Percentiles rank a stretch among this genome's conserved stretches.
These are phyloP conservation scores for Paraglomus occultum DNA, from an alignment of 192 early-diverging fungal species.

Conservation along the genomic window DNA sequence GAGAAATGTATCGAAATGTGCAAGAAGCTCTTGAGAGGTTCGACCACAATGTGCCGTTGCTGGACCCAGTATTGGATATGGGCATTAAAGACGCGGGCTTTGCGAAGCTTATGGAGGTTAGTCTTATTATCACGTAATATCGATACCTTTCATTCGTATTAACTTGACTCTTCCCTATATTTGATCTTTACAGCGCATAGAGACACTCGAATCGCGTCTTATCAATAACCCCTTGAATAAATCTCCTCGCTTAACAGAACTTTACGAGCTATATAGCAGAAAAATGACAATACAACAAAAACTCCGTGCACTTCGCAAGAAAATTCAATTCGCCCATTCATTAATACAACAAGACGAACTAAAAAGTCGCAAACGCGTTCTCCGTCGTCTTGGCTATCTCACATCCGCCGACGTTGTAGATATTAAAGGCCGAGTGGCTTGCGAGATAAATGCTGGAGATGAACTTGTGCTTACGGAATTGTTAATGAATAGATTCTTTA, in stretches of 20 bases:
- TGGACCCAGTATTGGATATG: constrained; percentile 92
- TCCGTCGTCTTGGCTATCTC: constrained; percentile 89
- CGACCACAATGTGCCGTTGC: constrained; percentile 69
- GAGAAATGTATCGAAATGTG: constrained; percentile 63
- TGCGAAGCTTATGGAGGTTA: constrained; percentile 63
- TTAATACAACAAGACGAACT: constrained; percentile 93
- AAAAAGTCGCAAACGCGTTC: constrained; percentile 83
- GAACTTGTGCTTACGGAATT: constrained; percentile 95
- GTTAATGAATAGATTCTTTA: constrained; percentile 96
- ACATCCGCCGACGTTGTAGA: constrained; percentile 84
- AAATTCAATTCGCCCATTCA: constrained; percentile 73
- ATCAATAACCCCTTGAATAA: constrained; percentile 58
- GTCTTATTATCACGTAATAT: neutral
- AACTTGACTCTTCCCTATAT: neutral
- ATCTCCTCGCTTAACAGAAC: constrained; percentile 48
- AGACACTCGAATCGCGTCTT: constrained; percentile 68
- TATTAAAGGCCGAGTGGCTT: constrained; percentile 97
- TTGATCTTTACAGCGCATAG: constrained; percentile 52
- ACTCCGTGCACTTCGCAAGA: constrained; percentile 68
- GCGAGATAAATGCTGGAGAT: constrained; percentile 93
- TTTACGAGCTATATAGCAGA: constrained; percentile 61
- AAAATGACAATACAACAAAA: constrained; percentile 61
- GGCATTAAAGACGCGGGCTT: constrained; percentile 77
- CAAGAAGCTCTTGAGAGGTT: constrained; percentile 72
- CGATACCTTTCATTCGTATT: constrained; percentile 37